phyloP scores from a whole-genome alignment of 257 asterid species.

The Solanum sparsipilum region DNA sequence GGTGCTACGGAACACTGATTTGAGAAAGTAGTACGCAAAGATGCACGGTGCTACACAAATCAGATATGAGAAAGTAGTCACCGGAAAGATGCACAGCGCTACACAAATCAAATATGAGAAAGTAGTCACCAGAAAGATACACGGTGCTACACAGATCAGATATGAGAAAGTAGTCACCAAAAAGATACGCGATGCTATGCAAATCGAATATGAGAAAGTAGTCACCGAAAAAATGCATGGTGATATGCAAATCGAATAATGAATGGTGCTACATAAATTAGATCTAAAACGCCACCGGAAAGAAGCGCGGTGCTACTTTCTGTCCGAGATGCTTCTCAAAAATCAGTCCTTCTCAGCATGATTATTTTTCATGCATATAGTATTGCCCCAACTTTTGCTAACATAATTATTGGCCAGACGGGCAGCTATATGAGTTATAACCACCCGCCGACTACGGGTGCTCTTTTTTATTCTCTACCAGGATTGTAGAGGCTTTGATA shows the following conservation, averaged over 20 bases:
- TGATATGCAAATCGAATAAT: neutral
- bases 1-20: neutral
- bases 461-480: neutral
- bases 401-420: neutral
- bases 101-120: neutral
- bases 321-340: neutral
- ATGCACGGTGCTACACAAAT: neutral
- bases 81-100: neutral
- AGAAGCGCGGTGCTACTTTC: neutral
- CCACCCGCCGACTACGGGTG: neutral
- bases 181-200: no score
- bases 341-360: neutral
- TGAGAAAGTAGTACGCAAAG: neutral
- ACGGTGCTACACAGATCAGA: neutral
- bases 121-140: neutral
- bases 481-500: neutral
- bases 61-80: neutral
- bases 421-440: neutral
- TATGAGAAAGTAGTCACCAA: neutral
- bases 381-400: no score
- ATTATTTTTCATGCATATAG: neutral
- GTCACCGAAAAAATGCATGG: neutral
- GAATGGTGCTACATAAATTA: neutral
- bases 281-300: neutral
- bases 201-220: no score